Conservation (phyloP, 257 asterid genomes). For the Solanum clarkiae region DNA sequence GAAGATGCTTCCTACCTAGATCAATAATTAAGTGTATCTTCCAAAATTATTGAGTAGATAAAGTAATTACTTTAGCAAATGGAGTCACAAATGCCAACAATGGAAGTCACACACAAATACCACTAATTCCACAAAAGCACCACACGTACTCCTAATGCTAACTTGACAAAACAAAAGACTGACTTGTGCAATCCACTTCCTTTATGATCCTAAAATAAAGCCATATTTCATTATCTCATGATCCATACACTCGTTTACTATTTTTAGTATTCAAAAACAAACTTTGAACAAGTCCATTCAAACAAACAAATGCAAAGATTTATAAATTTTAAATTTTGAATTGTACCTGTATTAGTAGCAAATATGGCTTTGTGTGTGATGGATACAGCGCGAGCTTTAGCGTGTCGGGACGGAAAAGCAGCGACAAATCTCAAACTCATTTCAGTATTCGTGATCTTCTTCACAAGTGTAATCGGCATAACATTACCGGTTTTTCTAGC, state of each 20-base stretch:
- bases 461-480: constrained; percentile 23
- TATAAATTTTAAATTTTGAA: not conserved
- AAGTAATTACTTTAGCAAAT: not conserved
- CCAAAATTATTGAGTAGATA: not conserved
- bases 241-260: not conserved
- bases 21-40: too few species aligned
- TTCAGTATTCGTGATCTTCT: constrained; percentile 11
- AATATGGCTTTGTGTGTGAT: constrained; percentile 11
- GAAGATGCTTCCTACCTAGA: too few species aligned
- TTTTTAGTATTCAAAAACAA: not conserved
- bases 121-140: not conserved
- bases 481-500: constrained; percentile 16
- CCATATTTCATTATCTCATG: not conserved
- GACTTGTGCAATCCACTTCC: not conserved
- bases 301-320: not conserved
- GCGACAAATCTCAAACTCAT: constrained; percentile 15
- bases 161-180: not conserved
- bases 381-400: constrained; percentile 9
- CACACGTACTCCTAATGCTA: not conserved
- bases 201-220: not conserved
- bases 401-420: constrained; percentile 18
- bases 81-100: not conserved
- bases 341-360: too few species aligned
- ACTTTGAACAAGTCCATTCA: not conserved
- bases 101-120: not conserved